Conservation (phyloP, 1,139 yeast genomes). For the Pichiaceae sp. region DNA sequence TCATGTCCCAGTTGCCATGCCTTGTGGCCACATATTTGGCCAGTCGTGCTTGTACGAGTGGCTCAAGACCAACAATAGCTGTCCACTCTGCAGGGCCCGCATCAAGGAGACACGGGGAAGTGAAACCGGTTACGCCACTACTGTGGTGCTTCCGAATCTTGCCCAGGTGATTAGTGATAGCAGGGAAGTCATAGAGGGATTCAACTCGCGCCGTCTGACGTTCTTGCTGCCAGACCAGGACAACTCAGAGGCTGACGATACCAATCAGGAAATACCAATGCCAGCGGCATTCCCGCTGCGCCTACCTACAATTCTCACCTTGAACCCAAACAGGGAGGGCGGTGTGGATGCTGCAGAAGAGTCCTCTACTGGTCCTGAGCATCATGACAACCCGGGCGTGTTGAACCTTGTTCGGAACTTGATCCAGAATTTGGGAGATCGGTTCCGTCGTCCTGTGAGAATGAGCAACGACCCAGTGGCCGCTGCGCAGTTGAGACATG, state of each 20-base stretch:
- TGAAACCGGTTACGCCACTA: conserved; percentile 14
- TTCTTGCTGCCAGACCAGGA: conserved; percentile 20
- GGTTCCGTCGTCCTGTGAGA: conserved; percentile 15
- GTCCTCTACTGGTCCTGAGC: background rate
- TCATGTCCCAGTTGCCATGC: conserved; percentile 65
- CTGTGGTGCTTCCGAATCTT: conserved; percentile 28
- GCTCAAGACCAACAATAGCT: conserved; percentile 24
- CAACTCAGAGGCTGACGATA: conserved; percentile 6
- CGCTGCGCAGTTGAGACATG: conserved; percentile 1
- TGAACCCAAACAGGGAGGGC: background rate
- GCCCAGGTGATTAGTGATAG: conserved; percentile 24
- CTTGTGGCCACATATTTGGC: conserved; percentile 48
- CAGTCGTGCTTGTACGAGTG: conserved; percentile 25
- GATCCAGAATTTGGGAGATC: conserved; percentile 14
- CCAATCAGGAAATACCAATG: conserved; percentile 1
- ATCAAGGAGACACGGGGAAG: conserved; percentile 11
- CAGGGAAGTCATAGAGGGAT: conserved; percentile 19
- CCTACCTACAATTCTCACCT: conserved; percentile 3
- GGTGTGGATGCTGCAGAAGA: too few relatives aligned
- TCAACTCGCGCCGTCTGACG: conserved; percentile 20
- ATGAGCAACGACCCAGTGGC: conserved; percentile 5
- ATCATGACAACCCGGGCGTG: conserved; percentile 8
- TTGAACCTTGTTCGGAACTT: conserved; percentile 15
- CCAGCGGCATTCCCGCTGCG: conserved; percentile 6
- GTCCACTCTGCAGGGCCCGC: conserved; percentile 25